Base-by-base conservation (phyloP, 768 basidiomycete species). In the Mycena galopus region DNA sequence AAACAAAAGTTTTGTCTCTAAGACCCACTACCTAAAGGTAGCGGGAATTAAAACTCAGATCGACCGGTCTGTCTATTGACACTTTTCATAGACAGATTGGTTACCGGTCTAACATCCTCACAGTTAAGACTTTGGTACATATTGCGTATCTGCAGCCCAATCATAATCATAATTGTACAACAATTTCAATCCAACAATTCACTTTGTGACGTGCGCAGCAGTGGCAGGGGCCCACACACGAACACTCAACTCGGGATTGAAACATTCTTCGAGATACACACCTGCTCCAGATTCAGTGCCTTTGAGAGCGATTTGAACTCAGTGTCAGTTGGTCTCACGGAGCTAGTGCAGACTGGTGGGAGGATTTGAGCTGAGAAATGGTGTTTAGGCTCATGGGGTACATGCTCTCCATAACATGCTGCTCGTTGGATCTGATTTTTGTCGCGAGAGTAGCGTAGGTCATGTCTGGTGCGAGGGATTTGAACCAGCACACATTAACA, bases 381-480 rank as follows among this genome's bases (percentile, higher is more conserved):
- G n/a, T n/a, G n/a, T n/a, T n/a, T n/a, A n/a, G n/a, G n/a, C n/a
- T n/a, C n/a, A n/a, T n/a, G n/a, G n/a, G n/a, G n/a, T n/a, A n/a
- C 88, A 69, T 75, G 93, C 93, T 87, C 55, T 86, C 86, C 53
- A 82, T 80, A 59, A 94, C 86, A 66, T 86, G 90, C 37, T 86
- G 80, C 77, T 88, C 84, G 50, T 77, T 57, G 56, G 80, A 63
- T 61, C 86, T 85, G 44, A 89, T 81, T 77, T 83, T 79, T 16
- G 4, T 4, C 10, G 91, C 92, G 76, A 94, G 86, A 33, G 83
- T 73, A 25, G 74, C 76, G 75, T 90, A 89, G 32, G 86, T 84
- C 30, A 86, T 56, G 5, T 88, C 91, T 92, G 53, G 25, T n/a
- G n/a, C n/a, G 16, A 10, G n/a, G 47, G 2, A 35, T n/a, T 23